Base-by-base conservation (phyloP, 108 stramenopile species). In the Cyclotella cryptica region DNA sequence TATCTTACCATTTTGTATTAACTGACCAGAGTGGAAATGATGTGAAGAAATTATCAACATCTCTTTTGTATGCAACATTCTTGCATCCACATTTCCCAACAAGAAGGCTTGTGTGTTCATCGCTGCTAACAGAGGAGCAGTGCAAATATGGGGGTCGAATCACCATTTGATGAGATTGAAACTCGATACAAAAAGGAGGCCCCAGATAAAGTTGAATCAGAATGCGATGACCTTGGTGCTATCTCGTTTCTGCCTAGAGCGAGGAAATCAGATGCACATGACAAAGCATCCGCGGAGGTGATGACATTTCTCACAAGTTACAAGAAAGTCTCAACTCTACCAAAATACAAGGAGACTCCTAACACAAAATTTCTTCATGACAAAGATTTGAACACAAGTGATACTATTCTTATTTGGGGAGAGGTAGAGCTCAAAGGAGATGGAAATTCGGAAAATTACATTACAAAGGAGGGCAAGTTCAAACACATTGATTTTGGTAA, bases 401-500 rank as follows among this genome's bases (percentile, higher is more conserved):
- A 21, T 40, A 69, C 35, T 7, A 69, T 69, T 55, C 30, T 55
- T 14, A 53, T 69, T 35, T 51, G 69, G 4, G 52, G 39, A 19
- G 69, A 69, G 53, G 40, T 69, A n/a, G 51, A 54, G 30, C 10
- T 40, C 13, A n/a, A 30, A 18, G 69, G 69, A 44, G 30, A 41
- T 12, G 22, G 28, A 4, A 69, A 69, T 69, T 46, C 19, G 12
- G 69, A 28, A 15, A 22, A 55, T 55, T 69, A 69, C 35, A 55
- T 69, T 22, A 18, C 5, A 12, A 19, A 29, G 18, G n/a, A 47
- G 14, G 69, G 69, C 5, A 17, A 40, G 28, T 69, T 69, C 55
- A 24, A 69, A 19, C 53, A 69, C 22, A 41, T 69, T 19, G 30
- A 40, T 69, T 69, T 41, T 69, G 69, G 69, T 19, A 55, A 17